Evolutionary conservation across 768 basidiomycete species (phyloP).

Genomic region (Phylloporus sp.): DNA sequence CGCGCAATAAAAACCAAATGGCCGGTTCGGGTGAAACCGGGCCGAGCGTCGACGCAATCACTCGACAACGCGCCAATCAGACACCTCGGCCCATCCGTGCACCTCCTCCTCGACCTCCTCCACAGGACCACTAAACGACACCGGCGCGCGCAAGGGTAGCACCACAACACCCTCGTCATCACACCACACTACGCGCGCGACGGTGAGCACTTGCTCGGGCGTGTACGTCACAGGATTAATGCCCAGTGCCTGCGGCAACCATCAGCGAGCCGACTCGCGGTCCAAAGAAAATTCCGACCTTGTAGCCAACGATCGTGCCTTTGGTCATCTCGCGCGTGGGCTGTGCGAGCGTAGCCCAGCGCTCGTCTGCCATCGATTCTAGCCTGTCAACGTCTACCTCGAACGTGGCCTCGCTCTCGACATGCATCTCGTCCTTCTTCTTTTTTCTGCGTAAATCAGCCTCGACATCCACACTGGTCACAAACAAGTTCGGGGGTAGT

Average conservation of each 20-base stretch:
- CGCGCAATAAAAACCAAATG: constrained; percentile 16
- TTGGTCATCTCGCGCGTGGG: constrained; percentile 27
- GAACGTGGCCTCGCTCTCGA: constrained; percentile 32
- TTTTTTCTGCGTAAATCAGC: constrained; percentile 33
- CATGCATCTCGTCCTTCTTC: constrained; percentile 32
- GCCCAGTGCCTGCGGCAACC: constrained; percentile 43
- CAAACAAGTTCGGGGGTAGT: constrained; percentile 59
- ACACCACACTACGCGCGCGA: constrained; percentile 36
- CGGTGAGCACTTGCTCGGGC: constrained; percentile 51
- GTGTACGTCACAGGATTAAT: constrained; percentile 56
- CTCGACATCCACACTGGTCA: constrained; percentile 70
- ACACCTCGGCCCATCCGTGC: constrained; percentile 25
- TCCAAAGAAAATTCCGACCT: constrained; percentile 31
- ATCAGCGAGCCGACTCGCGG: background rate
- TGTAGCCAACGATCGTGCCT: constrained; percentile 43
- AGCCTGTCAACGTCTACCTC: constrained; percentile 3
- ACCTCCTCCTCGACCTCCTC: constrained; percentile 13
- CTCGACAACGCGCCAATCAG: constrained; percentile 25
- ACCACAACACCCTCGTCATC: constrained; percentile 14
- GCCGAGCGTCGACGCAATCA: constrained; percentile 17
- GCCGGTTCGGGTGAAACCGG: constrained; percentile 21
- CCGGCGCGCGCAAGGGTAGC: constrained; percentile 13
- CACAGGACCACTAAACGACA: constrained; percentile 30
- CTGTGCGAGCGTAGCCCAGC: constrained; percentile 18
- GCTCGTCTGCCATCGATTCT: constrained; percentile 9